Conservation (phyloP, 2,329 filamentous ascomycete species). For the Myriosclerotinia scirpicola region DNA sequence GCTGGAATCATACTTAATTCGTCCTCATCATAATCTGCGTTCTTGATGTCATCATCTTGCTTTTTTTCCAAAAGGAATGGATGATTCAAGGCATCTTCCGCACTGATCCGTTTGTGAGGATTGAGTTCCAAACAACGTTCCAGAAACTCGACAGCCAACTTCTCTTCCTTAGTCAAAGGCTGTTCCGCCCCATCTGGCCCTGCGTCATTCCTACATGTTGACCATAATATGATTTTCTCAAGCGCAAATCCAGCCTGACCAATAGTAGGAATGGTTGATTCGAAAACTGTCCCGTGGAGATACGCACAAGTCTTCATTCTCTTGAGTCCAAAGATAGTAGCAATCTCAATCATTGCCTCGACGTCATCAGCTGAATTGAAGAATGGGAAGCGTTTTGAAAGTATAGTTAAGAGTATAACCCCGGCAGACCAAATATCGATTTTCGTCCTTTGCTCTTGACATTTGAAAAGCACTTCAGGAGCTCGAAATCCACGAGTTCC, state of each 20-base stretch:
- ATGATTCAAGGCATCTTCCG: conserved; percentile 70
- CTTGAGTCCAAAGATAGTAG: conserved; percentile 84
- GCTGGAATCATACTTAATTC: conserved; percentile 23
- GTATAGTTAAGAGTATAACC: conserved; percentile 93
- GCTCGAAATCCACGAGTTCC: conserved; percentile 95
- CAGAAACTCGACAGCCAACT: conserved; percentile 70
- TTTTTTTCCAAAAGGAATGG: conserved; percentile 59
- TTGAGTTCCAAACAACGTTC: conserved; percentile 74
- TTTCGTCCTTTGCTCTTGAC: conserved; percentile 87
- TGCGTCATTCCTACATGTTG: conserved; percentile 71
- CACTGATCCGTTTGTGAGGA: conserved; percentile 70
- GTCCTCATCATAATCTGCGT: conserved; percentile 48
- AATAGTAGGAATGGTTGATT: conserved; percentile 90
- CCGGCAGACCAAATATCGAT: conserved; percentile 98
- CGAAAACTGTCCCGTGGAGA: conserved; percentile 86
- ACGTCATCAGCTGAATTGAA: conserved; percentile 99
- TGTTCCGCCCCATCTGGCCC: conserved; percentile 50
- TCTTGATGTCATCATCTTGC: conserved; percentile 51
- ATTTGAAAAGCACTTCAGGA: conserved; percentile 95
- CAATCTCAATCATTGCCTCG: conserved; percentile 95
- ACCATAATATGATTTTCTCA: conserved; percentile 95
- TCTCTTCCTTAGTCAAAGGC: conserved; percentile 65
- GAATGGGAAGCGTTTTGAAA: conserved; percentile 91
- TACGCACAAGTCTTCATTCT: conserved; percentile 81
- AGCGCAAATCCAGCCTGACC: conserved; percentile 81